These are phyloP conservation scores for Abrus pulchellus DNA, from an alignment of 306 rosid species.

Conservation along the genomic window DNA sequence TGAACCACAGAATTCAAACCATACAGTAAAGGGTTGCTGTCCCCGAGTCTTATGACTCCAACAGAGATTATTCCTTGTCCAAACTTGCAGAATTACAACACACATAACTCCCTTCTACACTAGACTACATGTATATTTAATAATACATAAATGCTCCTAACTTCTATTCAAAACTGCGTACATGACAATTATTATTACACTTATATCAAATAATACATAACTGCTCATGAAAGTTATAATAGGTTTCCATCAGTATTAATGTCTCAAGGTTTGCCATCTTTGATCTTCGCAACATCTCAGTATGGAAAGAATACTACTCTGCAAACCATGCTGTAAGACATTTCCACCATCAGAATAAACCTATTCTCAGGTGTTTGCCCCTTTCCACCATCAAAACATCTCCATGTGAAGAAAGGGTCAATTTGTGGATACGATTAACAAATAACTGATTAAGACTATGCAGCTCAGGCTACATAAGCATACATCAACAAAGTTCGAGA, in stretches of 20 bases:
- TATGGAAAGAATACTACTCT: neutral
- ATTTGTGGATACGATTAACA: constrained; percentile 3
- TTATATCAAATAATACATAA: neutral
- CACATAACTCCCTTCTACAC: neutral
- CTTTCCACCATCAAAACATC: constrained; percentile 19
- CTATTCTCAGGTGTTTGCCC: neutral
- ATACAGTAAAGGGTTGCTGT: neutral
- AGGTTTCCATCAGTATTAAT: neutral
- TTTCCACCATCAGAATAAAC: neutral
- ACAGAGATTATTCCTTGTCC: neutral
- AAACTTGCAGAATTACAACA: neutral
- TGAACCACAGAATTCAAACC: neutral
- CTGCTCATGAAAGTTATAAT: neutral
- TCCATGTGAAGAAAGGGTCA: constrained; percentile 10
- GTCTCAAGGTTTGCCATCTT: constrained; percentile 4
- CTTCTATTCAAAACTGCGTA: neutral
- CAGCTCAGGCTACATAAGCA: constrained; percentile 7
- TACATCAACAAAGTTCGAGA: neutral
- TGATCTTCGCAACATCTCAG: constrained; percentile 30
- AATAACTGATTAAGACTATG: constrained; percentile 17
- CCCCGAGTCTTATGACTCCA: neutral
- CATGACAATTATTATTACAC: neutral
- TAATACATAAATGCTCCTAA: neutral
- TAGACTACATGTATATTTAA: neutral
- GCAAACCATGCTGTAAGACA: neutral